A percentile compares a stretch with the other conserved stretches of the same genome.
Evolutionary conservation across 2,329 filamentous ascomycete species (phyloP).

Genomic region (Epichloe aotearoae): DNA sequence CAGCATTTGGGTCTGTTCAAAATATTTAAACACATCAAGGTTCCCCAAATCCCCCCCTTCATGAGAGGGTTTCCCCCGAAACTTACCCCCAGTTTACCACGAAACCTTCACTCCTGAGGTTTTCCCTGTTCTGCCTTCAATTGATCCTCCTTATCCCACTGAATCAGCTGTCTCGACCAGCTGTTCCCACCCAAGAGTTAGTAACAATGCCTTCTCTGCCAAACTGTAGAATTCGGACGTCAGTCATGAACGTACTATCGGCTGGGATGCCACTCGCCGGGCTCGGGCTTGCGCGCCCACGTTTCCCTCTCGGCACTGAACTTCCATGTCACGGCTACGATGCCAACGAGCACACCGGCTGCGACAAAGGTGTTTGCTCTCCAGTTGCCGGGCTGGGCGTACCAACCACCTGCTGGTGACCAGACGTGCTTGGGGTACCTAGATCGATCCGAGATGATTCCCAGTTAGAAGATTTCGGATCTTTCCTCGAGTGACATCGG

Average conservation of each 20-base stretch:
- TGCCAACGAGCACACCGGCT: conserved; percentile 51
- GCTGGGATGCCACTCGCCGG: conserved; percentile 68
- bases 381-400: conserved; percentile 90
- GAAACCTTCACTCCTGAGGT: conserved; percentile 13
- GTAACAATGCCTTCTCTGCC: neutral
- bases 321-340: conserved; percentile 56
- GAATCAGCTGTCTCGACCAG: conserved; percentile 32
- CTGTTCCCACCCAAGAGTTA: conserved; percentile 14
- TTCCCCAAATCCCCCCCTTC: neutral
- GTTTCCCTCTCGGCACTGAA: conserved; percentile 62
- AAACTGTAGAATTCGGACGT: neutral
- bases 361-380: conserved; percentile 77
- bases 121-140: conserved; percentile 19
- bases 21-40: conserved; percentile 7
- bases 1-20: neutral
- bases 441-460: conserved; percentile 4
- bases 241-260: conserved; percentile 50
- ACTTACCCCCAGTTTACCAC: too few relatives aligned
- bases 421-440: conserved; percentile 99
- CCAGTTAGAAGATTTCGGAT: conserved; percentile 2
- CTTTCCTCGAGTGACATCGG: conserved; percentile 1
- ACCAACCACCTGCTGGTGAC: conserved; percentile 98
- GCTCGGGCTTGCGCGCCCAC: conserved; percentile 63
- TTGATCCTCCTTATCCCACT: conserved; percentile 31
- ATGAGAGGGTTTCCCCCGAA: neutral